Base-by-base conservation (phyloP, 169 alveolate species). In the Eimeria falciformis region DNA sequence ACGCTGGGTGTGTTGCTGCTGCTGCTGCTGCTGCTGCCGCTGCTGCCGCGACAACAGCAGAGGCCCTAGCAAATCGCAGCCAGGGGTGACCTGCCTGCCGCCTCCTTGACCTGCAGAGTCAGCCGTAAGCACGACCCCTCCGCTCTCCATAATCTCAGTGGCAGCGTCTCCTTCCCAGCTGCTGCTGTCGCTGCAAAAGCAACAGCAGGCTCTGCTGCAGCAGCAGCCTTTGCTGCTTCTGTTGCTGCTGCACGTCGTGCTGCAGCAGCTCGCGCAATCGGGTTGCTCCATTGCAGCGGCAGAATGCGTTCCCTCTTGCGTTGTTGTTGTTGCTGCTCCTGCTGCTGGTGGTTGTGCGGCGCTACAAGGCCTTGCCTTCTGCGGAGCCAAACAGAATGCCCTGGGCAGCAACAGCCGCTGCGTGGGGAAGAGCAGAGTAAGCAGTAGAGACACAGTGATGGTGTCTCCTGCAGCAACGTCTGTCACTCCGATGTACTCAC, bases 21-120 rank as follows among this genome's bases (percentile, higher is more conserved):
- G 62, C 62, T 50, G 7, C 7, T 14, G 14, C n/a, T 62, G 73
- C 73, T 62, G 73, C 73, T 14, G 73, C 2, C n/a, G n/a, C 46
- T 62, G 73, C 73, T 62, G 73, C 73, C 11, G 37, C 29, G 73
- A n/a, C 73, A 62, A n/a, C 73, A 62, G 73, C n/a, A 62, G 73
- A 12, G 73, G 73, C 33, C 73, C 73, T 9, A 62, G 25, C n/a
- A 62, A n/a, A n/a, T 62, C 73, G n/a, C 37, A 62, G 14, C 14
- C 40, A 9, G 12, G 73, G 12, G n/a, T 18, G 14, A n/a, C 46
- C 73, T 62, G 37, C 73, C 37, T n/a, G 17, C 37, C 12, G 29
- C 37, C 37, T 0, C 25, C 73, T 14, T 18, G 73, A n/a, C 29
- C 73, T 0, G 37, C 73, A 14, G 73, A 29, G n/a, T 29, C 29